Base-by-base conservation (phyloP, 306 rosid species). In the Datisca glomerata region DNA sequence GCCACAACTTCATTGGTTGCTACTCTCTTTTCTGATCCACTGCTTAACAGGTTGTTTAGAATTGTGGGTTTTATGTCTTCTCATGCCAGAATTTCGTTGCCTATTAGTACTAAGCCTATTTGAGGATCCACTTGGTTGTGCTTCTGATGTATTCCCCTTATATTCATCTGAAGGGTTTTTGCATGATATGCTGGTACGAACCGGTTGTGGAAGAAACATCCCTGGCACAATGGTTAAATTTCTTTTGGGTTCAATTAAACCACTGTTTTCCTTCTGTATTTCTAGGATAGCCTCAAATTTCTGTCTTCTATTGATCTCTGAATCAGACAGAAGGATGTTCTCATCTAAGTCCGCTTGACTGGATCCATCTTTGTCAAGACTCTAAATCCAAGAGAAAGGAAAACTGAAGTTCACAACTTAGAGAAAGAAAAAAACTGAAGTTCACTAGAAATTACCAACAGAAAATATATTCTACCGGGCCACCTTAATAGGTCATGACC, bases 21-120 rank as follows among this genome's bases (percentile, higher is more conserved):
- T 70, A n/a, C n/a, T n/a, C n/a, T 70, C 78, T 67, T 64, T 85
- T 54, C 61, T 51, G 41, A 76, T 56, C 95, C 93, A 85, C 60
- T 66, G 79, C 25, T 59, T 66, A 13, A 23, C 76, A 1, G 68
- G 78, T 64, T 64, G 64, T 56, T 70, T 76, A 33, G 64, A 29
- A 59, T 57, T 51, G 11, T 24, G 29, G 8, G 42, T 39, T 44
- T 50, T 63, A 21, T 29, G 49, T 50, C 56, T 56, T 43, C 63
- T 41, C 37, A 21, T 37, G 40, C 28, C 47, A 1, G 47, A 24
- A 32, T 31, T 45, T 17, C 12, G 57, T 12, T 36, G 46, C 19
- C 11, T 37, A 13, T 38, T 15, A 11, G 31, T 44, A 39, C 21
- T 28, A 7, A 21, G 25, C 8, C 11, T 16, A 1, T 35, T 18